Conservation (phyloP, 2,329 filamentous ascomycete genomes). For the Apiospora phragmitis region DNA sequence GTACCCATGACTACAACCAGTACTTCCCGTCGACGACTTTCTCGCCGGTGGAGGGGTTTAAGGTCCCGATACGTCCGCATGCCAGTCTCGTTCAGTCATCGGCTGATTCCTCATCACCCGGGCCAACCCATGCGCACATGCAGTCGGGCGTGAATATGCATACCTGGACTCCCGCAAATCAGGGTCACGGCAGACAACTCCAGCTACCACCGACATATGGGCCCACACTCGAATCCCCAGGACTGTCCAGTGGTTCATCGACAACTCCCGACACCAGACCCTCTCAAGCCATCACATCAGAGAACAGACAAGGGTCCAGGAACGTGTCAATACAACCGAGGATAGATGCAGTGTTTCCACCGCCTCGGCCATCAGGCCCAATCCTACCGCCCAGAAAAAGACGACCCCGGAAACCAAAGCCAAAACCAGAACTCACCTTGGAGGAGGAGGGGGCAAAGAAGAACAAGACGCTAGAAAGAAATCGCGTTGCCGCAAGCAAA, state of each 20-base stretch:
- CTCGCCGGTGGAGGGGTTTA: conserved; percentile 10
- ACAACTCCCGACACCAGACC: conserved; percentile 25
- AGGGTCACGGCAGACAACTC: conserved; percentile 14
- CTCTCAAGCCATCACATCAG: conserved; percentile 26
- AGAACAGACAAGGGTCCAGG: conserved; percentile 14
- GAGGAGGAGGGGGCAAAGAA: conserved; percentile 44
- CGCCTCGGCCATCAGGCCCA: conserved; percentile 5
- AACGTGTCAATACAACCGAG: not conserved
- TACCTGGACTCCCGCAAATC: not conserved
- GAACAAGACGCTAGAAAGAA: conserved; percentile 65
- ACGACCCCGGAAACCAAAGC: conserved; percentile 25
- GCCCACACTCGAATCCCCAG: conserved; percentile 19
- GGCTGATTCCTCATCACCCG: not conserved
- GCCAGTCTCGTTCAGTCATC: conserved; percentile 1
- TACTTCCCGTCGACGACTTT: conserved; percentile 16
- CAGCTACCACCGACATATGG: conserved; percentile 15
- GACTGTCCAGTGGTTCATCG: conserved; percentile 27
- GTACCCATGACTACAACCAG: conserved; percentile 18
- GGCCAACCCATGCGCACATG: not conserved
- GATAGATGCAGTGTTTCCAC: conserved; percentile 11
- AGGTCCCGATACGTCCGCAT: conserved; percentile 17
- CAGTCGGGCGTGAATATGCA: not conserved
- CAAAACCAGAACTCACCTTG: conserved; percentile 20
- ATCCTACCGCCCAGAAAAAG: conserved; percentile 27
- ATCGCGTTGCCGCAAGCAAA: conserved; percentile 72